Percentiles rank a stretch among this genome's conserved stretches.
phyloP scores from a whole-genome alignment of 257 asterid genomes.

The Capsicum rhomboideum region DNA sequence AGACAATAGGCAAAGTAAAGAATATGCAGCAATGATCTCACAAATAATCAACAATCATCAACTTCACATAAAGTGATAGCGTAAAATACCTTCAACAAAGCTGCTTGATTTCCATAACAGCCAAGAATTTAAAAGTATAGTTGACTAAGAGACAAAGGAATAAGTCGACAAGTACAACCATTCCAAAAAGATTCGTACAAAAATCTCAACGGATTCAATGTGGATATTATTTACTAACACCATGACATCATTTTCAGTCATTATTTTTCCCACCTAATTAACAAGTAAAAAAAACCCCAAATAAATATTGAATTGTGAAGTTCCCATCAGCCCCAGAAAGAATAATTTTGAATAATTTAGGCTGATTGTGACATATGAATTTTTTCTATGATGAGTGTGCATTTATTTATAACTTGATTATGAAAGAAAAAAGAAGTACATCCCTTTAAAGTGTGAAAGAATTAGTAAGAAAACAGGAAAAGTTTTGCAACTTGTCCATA shows the following conservation, averaged over 20 bases:
- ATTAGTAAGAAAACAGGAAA: no score
- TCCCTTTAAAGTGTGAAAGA: neutral
- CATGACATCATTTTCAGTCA: neutral
- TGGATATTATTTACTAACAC: neutral
- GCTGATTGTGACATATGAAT: neutral
- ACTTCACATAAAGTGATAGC: neutral
- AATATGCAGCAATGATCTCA: neutral
- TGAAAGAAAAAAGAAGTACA: neutral
- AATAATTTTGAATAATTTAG: neutral
- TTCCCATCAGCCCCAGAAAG: neutral
- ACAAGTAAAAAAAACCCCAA: no score
- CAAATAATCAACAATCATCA: neutral
- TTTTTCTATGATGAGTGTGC: neutral
- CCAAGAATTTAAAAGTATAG: conserved; percentile 6
- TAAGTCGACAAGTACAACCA: neutral
- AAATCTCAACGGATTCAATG: neutral
- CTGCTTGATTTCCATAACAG: conserved; percentile 14
- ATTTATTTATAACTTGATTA: neutral
- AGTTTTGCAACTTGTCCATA: neutral
- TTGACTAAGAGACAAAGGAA: conserved; percentile 10
- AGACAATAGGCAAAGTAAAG: conserved; percentile 21
- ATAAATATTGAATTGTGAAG: neutral
- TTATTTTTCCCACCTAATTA: neutral
- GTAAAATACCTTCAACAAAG: neutral
- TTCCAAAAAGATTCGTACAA: neutral